Evolutionary conservation across 2,329 filamentous ascomycete genomes (phyloP), one percentile per base, ranked within the genome.

Genomic region (Hymenoscyphus linearis): DNA sequence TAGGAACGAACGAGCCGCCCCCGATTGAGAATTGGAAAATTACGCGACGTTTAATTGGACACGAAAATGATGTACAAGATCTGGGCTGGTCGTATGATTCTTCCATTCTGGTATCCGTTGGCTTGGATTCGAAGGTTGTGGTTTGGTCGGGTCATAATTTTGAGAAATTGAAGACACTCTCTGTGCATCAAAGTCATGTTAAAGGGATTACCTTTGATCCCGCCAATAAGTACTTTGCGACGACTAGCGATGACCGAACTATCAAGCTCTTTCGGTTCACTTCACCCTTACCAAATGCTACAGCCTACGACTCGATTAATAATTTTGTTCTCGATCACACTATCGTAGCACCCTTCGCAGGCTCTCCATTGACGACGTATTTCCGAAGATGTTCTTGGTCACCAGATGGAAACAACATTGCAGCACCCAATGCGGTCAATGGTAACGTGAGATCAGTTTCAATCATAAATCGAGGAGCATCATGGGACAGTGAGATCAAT

Each of bases 201-300:
- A 99, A 99, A 75, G 95, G 96, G 64, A 96, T 99, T 70, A 96
- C 93, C 0, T 99, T 99, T 72, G 95, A 99, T 73, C 95, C 95
- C 0, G 95, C 95, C 50, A 98, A 98, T 79, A 99, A 98, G 74
- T 99, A 96, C 79, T 99, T 99, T 76, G 95, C 96, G 16, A 99
- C 96, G 0, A 93, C 96, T 2, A 96, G 92, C 76, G 95, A 99
- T 74, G 95, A 99, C 75, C 87, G 95, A 62, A 93, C 92, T 2
- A 96, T 99, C 76, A 96, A 96, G 74, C 91, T 99, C 69, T 98
- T 96, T 76, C 87, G 93, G 62, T 99, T 97, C 74, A 96, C 90
- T 2, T 89, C 93, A 1, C 93, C 95, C 0, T 84, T 88, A 1
- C 90, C 95, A 10, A 97, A 96, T 73, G 91, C 95, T 37, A 96